phyloP scores from a whole-genome alignment of 257 asterid species.

The Henckelia pumila region DNA sequence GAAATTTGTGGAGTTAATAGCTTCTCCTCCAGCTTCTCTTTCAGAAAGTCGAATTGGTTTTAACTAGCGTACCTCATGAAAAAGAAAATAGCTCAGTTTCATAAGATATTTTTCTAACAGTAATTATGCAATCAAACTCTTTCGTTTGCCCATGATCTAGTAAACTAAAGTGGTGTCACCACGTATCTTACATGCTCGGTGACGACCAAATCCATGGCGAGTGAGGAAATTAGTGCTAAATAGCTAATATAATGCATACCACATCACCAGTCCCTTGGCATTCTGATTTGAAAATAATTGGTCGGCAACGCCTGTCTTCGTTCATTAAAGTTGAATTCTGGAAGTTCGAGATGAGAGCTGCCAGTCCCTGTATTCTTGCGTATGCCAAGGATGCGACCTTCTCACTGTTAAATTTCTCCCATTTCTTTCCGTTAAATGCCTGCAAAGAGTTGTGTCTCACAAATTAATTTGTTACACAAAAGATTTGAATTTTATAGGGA shows the following conservation, averaged over 20 bases:
- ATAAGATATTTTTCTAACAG: not conserved
- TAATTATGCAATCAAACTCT: not conserved
- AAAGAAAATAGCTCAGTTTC: not conserved
- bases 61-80: not conserved
- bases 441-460: constrained; percentile 23
- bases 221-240: not conserved
- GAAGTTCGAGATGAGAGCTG: constrained; percentile 76
- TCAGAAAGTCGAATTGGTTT: not conserved
- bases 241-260: constrained; percentile 38
- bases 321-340: constrained; percentile 97
- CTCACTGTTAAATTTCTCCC: constrained; percentile 96
- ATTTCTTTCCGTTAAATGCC: constrained; percentile 92
- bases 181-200: not conserved
- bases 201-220: not conserved
- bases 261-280: constrained; percentile 60
- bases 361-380: constrained; percentile 88
- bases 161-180: not conserved
- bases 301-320: constrained; percentile 94
- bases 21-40: too few species aligned
- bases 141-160: not conserved
- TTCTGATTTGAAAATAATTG: constrained; percentile 76
- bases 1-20: not conserved
- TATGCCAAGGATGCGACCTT: constrained; percentile 93
- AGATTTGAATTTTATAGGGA: not conserved
- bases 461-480: not conserved